Percentiles rank a stretch among this genome's conserved stretches.
These are phyloP conservation scores for Chlorella sp. DNA, from an alignment of 139 green algal genomes.

Conservation along the genomic window DNA sequence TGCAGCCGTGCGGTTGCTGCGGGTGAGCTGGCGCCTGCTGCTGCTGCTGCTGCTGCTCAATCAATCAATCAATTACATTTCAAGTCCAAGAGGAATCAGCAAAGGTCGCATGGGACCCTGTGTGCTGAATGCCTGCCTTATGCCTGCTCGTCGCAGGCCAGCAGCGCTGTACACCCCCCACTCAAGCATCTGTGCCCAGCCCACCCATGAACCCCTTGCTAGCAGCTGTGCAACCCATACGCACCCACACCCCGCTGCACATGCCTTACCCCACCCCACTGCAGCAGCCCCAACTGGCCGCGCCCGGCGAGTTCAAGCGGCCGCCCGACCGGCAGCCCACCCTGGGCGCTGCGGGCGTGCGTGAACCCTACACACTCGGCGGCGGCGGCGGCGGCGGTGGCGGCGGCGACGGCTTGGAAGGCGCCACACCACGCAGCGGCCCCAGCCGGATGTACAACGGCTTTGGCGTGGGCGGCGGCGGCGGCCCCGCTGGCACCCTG, in stretches of 20 bases:
- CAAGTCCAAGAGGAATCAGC: too few relatives aligned
- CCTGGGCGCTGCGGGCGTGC: background rate
- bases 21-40: background rate
- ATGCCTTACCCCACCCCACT: background rate
- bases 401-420: background rate
- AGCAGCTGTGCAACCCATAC: too few relatives aligned
- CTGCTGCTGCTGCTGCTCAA: background rate
- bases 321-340: conserved; percentile 17
- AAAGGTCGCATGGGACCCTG: too few relatives aligned
- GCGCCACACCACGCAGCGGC: background rate
- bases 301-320: conserved; percentile 37
- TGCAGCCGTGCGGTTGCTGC: conserved; percentile 47
- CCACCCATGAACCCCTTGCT: too few relatives aligned
- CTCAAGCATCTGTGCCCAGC: too few relatives aligned
- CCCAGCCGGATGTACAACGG: background rate
- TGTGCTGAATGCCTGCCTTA: too few relatives aligned
- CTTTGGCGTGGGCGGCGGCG: background rate
- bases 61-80: background rate
- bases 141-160: background rate
- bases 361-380: background rate
- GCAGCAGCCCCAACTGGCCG: background rate
- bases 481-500: background rate
- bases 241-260: too few relatives aligned
- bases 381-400: background rate
- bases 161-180: background rate